A percentile compares a stretch with the other conserved stretches of the same genome.
These are phyloP conservation scores for Fusarium nisikadoi DNA, from an alignment of 2,329 filamentous ascomycete species.

Conservation along the genomic window DNA sequence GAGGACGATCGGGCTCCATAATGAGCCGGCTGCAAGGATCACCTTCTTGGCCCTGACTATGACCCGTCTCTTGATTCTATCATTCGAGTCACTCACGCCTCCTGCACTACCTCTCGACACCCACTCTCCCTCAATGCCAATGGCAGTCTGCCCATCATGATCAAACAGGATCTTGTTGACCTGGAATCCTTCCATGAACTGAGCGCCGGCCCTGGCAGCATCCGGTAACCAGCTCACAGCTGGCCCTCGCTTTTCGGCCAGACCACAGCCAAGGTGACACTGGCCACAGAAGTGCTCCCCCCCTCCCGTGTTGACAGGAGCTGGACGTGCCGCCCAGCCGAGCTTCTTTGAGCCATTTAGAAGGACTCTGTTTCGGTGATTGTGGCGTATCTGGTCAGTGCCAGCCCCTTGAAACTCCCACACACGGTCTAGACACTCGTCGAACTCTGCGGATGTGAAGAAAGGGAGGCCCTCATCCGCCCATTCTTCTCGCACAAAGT, in stretches of 20 bases:
- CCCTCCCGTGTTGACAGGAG: conserved; percentile 83
- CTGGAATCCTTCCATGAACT: conserved; percentile 85
- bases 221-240: conserved; percentile 81
- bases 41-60: conserved; percentile 83
- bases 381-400: conserved; percentile 74
- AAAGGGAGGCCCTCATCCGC: conserved; percentile 74
- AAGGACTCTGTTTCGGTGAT: conserved; percentile 75
- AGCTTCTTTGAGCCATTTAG: conserved; percentile 79
- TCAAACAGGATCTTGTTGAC: conserved; percentile 78
- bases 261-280: conserved; percentile 70
- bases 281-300: conserved; percentile 78
- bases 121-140: conserved; percentile 81
- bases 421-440: conserved; percentile 82
- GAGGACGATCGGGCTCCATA: conserved; percentile 82
- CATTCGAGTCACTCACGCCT: conserved; percentile 61
- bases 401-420: conserved; percentile 82
- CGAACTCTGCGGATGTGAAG: conserved; percentile 78
- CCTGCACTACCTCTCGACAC: conserved; percentile 73
- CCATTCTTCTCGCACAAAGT: conserved; percentile 85
- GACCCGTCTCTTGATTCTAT: conserved; percentile 67
- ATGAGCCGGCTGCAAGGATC: conserved; percentile 78
- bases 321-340: conserved; percentile 74
- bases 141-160: conserved; percentile 65
- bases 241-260: conserved; percentile 81
- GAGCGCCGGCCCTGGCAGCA: conserved; percentile 78